These are phyloP conservation scores for Paxillus ammoniavirescens DNA, from an alignment of 768 basidiomycete species.

Conservation along the genomic window DNA sequence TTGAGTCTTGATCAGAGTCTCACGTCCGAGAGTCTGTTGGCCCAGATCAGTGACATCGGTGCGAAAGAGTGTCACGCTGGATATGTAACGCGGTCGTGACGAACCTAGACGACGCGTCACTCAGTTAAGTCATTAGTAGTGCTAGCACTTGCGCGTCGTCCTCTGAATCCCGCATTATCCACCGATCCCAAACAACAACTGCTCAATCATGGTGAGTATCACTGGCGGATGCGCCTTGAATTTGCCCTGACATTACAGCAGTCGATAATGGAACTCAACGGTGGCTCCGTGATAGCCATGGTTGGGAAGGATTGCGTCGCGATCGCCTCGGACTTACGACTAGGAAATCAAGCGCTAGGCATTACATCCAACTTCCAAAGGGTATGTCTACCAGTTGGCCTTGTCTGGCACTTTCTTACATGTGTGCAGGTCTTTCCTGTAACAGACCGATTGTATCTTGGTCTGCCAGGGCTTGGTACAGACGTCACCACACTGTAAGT, in stretches of 20 bases:
- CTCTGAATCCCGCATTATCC: background rate
- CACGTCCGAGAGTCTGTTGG: too few relatives aligned
- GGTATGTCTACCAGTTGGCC: slow-evolving; percentile 42
- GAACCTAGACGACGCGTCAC: slow-evolving; percentile 20
- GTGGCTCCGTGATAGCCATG: slow-evolving; percentile 99
- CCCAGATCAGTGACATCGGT: too few relatives aligned
- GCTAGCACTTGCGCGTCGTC: background rate
- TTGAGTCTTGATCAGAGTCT: too few relatives aligned
- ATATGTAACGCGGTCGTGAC: background rate
- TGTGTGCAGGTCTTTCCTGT: slow-evolving; percentile 82
- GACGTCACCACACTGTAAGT: slow-evolving; percentile 90
- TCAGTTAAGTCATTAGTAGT: background rate
- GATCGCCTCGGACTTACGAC: slow-evolving; percentile 91
- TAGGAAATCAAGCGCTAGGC: slow-evolving; percentile 84
- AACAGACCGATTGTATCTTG: slow-evolving; percentile 88
- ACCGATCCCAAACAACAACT: slow-evolving; percentile 1
- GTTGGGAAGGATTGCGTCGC: slow-evolving; percentile 98
- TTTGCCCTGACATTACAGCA: slow-evolving; percentile 27
- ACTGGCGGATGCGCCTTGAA: background rate
- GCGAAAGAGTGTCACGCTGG: too few relatives aligned
- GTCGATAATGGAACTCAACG: slow-evolving; percentile 93
- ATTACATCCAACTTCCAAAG: slow-evolving; percentile 94
- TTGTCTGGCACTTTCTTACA: slow-evolving; percentile 12
- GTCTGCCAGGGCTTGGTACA: slow-evolving; percentile 88
- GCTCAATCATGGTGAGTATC: slow-evolving; percentile 23